phyloP scores from a whole-genome alignment of 129 eudicot genomes.

The Centaurea solstitialis region DNA sequence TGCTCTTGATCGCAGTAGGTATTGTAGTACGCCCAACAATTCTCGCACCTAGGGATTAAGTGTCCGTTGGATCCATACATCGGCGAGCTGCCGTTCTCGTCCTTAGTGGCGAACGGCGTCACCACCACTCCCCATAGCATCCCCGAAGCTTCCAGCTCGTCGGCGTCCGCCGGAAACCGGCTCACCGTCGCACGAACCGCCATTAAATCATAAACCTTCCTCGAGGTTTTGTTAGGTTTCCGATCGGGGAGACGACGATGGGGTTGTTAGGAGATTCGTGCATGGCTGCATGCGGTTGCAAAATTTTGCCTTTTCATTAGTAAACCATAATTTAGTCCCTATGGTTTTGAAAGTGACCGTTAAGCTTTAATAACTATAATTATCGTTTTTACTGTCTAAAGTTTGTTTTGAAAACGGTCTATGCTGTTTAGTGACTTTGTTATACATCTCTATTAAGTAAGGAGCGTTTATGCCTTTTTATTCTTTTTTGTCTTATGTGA shows the following conservation, averaged over 20 bases:
- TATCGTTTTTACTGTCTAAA: no score
- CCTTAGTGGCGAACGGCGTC: slow-evolving; percentile 74
- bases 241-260: slow-evolving; percentile 17
- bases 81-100: slow-evolving; percentile 90
- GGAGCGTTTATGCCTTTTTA: no score
- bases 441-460: no score
- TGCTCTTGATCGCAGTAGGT: slow-evolving; percentile 92
- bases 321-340: no score
- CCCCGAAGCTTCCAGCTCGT: slow-evolving; percentile 71
- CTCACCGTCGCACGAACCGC: slow-evolving; percentile 73
- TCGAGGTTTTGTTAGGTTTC: not conserved
- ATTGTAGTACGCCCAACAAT: slow-evolving; percentile 95
- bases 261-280: slow-evolving; percentile 1
- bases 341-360: no score
- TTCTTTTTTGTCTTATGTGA: no score
- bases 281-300: slow-evolving; percentile 12
- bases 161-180: slow-evolving; percentile 71
- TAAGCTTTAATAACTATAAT: no score
- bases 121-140: slow-evolving; percentile 85
- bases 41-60: slow-evolving; percentile 83
- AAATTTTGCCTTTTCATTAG: no score
- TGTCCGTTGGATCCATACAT: slow-evolving; percentile 87
- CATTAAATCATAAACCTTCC: slow-evolving; percentile 33
- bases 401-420: no score
- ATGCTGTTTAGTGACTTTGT: no score